Evolutionary conservation across 2,329 filamentous ascomycete genomes (phyloP).

Genomic region (Coccinonectria pachysandricola): DNA sequence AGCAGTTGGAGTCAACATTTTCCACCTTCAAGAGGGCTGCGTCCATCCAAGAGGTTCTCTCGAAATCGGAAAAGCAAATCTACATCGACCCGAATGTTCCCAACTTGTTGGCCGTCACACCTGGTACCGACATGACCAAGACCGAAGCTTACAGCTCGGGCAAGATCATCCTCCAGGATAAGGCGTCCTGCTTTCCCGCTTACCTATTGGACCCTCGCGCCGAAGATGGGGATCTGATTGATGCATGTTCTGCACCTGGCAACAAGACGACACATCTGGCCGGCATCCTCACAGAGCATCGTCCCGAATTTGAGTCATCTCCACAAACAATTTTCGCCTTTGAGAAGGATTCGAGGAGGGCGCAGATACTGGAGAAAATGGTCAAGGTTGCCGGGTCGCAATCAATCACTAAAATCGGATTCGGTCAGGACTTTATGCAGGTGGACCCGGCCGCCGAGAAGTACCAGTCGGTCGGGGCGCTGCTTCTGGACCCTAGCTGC

Average conservation of each 20-base stretch:
- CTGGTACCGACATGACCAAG: constrained; percentile 60
- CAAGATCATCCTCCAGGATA: constrained; percentile 84
- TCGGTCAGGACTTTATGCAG: constrained; percentile 72
- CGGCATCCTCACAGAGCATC: constrained; percentile 50
- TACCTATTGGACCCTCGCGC: constrained; percentile 65
- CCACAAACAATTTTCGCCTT: constrained; percentile 57
- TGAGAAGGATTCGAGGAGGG: constrained; percentile 63
- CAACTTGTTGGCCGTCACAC: constrained; percentile 69
- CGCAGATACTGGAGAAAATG: constrained; percentile 76
- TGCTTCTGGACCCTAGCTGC: constrained; percentile 88
- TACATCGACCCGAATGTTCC: constrained; percentile 75
- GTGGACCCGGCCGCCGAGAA: constrained; percentile 53
- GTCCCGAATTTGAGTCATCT: constrained; percentile 24
- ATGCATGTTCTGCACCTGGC: constrained; percentile 87
- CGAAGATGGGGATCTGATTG: constrained; percentile 68
- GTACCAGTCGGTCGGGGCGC: constrained; percentile 62
- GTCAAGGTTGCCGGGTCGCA: constrained; percentile 65
- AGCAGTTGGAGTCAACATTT: constrained; percentile 70
- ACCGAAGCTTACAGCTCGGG: constrained; percentile 65
- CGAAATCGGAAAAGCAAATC: constrained; percentile 37
- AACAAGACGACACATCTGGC: constrained; percentile 96
- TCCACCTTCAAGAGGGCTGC: constrained; percentile 46
- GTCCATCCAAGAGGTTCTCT: constrained; percentile 46
- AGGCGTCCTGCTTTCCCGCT: constrained; percentile 93
- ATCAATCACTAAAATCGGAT: constrained; percentile 54